Percentiles rank a stretch among this genome's conserved stretches.
phyloP scores from a whole-genome alignment of 441 rosid genomes.

The Jatropha podagrica region DNA sequence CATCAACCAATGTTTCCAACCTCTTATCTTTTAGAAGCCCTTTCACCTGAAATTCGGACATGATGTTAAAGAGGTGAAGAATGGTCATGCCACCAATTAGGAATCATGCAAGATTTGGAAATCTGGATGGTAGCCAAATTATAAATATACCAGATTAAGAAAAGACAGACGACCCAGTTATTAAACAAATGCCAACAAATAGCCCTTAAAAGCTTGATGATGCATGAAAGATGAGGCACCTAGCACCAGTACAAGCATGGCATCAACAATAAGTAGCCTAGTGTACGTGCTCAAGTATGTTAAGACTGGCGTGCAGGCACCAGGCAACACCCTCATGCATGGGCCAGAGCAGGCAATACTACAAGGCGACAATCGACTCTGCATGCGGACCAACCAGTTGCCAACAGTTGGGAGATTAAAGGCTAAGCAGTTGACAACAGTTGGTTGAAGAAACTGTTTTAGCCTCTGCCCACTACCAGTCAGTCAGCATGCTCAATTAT shows the following conservation, averaged over 20 bases:
- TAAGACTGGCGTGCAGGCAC: background rate
- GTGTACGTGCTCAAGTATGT: too few species aligned
- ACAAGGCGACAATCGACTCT: background rate
- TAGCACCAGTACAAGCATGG: background rate
- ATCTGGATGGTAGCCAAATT: background rate
- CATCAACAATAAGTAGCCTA: background rate
- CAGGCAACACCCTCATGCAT: background rate
- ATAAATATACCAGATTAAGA: background rate
- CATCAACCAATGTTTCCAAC: conserved; percentile 33
- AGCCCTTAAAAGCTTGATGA: background rate
- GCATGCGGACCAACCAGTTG: background rate
- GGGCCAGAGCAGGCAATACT: background rate
- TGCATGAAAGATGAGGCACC: background rate
- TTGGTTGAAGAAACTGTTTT: background rate
- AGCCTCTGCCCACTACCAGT: background rate
- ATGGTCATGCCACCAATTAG: background rate
- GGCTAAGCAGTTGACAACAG: background rate
- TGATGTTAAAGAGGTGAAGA: background rate
- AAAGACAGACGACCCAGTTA: background rate
- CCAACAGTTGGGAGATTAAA: background rate
- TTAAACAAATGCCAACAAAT: background rate
- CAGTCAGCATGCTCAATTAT: background rate
- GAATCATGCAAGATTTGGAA: background rate
- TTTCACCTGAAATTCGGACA: conserved; percentile 27
- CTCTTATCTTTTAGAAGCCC: conserved; percentile 35